Evolutionary conservation across 805 yeast genomes (phyloP).

Genomic region (Blastobotrys mokoenaii): DNA sequence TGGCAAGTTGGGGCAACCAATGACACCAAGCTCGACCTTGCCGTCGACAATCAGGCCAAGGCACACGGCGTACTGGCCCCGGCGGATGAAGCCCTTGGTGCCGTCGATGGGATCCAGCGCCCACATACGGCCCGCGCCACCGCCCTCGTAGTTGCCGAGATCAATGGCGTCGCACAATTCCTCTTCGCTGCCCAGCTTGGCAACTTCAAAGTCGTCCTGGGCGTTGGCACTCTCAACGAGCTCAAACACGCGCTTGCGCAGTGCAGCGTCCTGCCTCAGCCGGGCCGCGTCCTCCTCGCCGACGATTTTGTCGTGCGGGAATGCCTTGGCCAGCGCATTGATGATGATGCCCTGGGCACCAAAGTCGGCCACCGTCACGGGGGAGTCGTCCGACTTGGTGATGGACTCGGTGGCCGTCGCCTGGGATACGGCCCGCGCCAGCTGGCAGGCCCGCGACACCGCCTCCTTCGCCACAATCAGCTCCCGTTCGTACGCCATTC

Average conservation of each 20-base stretch:
- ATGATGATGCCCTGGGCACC: constrained; percentile 93
- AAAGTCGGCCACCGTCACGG: constrained; percentile 92
- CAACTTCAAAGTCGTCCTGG: constrained; percentile 21
- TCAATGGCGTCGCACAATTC: constrained; percentile 63
- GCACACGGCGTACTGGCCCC: constrained; percentile 96
- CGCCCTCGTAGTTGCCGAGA: constrained; percentile 73
- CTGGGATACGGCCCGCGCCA: constrained; percentile 51
- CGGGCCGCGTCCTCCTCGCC: constrained; percentile 88
- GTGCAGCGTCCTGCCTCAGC: constrained; percentile 42
- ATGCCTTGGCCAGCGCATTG: constrained; percentile 66
- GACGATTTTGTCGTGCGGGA: constrained; percentile 79
- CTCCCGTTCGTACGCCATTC: constrained; percentile 43
- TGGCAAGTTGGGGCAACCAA: constrained; percentile 86
- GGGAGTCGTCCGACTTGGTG: constrained; percentile 81
- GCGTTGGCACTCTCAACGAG: constrained; percentile 48
- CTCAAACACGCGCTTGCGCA: constrained; percentile 48
- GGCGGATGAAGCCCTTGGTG: constrained; percentile 90
- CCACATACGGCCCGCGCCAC: constrained; percentile 80
- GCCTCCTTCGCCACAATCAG: constrained; percentile 78
- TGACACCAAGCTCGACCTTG: constrained; percentile 76
- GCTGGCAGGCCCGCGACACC: constrained; percentile 73
- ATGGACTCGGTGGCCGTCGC: constrained; percentile 35
- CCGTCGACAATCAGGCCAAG: constrained; percentile 84
- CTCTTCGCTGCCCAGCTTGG: constrained; percentile 29
- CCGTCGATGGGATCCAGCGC: constrained; percentile 98